Percentiles rank a stretch among this genome's conserved stretches.
Evolutionary conservation across 2,329 filamentous ascomycete genomes (phyloP).

Genomic region (Botrytis hyacinthi): DNA sequence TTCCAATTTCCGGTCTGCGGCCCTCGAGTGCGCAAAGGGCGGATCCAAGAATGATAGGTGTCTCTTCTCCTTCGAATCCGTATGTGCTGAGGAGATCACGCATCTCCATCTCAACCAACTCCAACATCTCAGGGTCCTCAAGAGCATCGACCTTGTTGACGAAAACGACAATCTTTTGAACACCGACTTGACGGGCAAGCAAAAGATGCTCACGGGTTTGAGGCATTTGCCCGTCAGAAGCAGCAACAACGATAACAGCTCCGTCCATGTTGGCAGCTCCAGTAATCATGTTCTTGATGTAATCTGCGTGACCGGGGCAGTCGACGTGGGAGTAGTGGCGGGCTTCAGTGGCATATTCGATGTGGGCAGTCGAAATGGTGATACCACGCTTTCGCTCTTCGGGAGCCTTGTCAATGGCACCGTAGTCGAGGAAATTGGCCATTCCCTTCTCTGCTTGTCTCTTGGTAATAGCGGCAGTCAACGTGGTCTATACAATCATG

Average conservation of each 20-base stretch:
- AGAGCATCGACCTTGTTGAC: slow-evolving; percentile 99
- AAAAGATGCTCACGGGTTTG: slow-evolving; percentile 98
- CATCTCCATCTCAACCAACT: slow-evolving; percentile 99
- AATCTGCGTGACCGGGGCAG: slow-evolving; percentile 99
- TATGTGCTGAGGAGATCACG: slow-evolving; percentile 90
- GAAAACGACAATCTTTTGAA: slow-evolving; percentile 97
- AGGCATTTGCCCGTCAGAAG: slow-evolving; percentile 98
- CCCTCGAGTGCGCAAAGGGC: slow-evolving; percentile 90
- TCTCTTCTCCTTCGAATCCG: slow-evolving; percentile 97
- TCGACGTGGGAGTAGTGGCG: slow-evolving; percentile 99
- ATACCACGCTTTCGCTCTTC: slow-evolving; percentile 99
- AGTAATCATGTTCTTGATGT: slow-evolving; percentile 99
- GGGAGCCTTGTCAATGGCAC: slow-evolving; percentile 96
- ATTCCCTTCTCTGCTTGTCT: slow-evolving; percentile 91
- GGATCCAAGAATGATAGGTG: slow-evolving; percentile 94
- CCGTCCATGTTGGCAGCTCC: slow-evolving; percentile 99
- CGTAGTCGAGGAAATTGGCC: slow-evolving; percentile 95
- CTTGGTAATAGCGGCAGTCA: slow-evolving; percentile 98
- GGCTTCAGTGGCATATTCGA: slow-evolving; percentile 92
- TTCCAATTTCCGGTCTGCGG: slow-evolving; percentile 83
- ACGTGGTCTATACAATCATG: slow-evolving; percentile 68
- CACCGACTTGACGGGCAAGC: slow-evolving; percentile 95
- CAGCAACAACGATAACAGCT: slow-evolving; percentile 97
- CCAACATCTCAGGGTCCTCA: slow-evolving; percentile 98
- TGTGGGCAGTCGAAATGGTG: slow-evolving; percentile 97